Evolutionary conservation across 306 rosid genomes (phyloP).

Genomic region (Fagus sylvatica): DNA sequence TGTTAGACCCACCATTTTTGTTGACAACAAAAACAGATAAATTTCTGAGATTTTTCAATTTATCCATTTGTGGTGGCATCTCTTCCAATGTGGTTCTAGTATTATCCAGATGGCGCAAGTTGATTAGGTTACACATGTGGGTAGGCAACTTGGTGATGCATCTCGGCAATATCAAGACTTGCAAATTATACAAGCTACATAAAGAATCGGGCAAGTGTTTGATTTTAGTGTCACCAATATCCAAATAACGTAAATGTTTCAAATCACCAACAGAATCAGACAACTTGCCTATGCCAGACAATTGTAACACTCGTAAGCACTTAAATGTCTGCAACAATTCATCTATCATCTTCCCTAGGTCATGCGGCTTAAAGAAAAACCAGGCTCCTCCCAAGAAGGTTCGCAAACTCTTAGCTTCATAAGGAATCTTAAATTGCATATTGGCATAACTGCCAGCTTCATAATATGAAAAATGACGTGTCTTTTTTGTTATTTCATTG

Average conservation of each 20-base stretch:
- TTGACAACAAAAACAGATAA: slow-evolving; percentile 20
- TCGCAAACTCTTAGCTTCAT: slow-evolving; percentile 5
- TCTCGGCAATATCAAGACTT: slow-evolving; percentile 21
- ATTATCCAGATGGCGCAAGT: slow-evolving; percentile 28
- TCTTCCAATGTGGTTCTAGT: not conserved
- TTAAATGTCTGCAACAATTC: not conserved
- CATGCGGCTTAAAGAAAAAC: no score
- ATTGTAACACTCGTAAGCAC: slow-evolving; percentile 24
- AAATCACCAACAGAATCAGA: slow-evolving; percentile 27
- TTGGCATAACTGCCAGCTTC: slow-evolving; percentile 14
- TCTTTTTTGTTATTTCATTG: not conserved
- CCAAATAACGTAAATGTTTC: slow-evolving; percentile 31
- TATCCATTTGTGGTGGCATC: no score
- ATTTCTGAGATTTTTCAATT: no score
- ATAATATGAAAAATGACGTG: slow-evolving; percentile 34
- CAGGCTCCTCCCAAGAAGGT: slow-evolving; percentile 15
- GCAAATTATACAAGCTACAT: slow-evolving; percentile 31
- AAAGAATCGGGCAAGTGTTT: slow-evolving; percentile 24
- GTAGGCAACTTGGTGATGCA: slow-evolving; percentile 29
- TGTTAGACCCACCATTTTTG: not conserved
- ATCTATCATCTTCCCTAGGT: not conserved
- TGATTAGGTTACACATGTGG: slow-evolving; percentile 25
- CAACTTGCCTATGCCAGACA: slow-evolving; percentile 1
- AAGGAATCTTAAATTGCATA: slow-evolving; percentile 20
- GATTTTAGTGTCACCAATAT: slow-evolving; percentile 19